Evolutionary conservation across 2,329 filamentous ascomycete genomes (phyloP), one percentile per base, ranked within the genome.

Genomic region (Cercospora berteroae): DNA sequence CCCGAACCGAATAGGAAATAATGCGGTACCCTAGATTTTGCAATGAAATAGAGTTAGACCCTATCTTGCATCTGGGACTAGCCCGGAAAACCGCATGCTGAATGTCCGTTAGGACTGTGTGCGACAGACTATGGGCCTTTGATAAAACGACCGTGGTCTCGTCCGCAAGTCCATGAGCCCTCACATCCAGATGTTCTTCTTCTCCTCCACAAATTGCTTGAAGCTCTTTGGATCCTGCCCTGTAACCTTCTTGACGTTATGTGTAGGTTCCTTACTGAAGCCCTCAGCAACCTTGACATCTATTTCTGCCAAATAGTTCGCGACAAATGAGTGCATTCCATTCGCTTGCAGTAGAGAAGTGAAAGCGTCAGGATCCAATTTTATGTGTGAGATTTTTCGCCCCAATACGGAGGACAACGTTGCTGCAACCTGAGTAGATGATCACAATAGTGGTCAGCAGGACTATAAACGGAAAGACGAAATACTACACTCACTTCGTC

Each of bases 401-500:
- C 63, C 67, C 12, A 71, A 52, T 5, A 69, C 61, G 52, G 65
- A 20, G 18, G 33, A 66, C 48, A 71, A 23, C 1, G 68, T 69
- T 4, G 31, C 25, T 12, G 67, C 69, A 12, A 69, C 63, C 69
- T 71, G 33, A 57, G 12, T 13, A 52, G 13, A 12, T 8, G 52
- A n/a, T 13, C 33, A 48, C 29, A 23, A 25, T 2, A 52, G 12
- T 25, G 6, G 29, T 39, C 16, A 42, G 20, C 13, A 13, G 13
- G 33, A 25, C 6, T 9, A 29, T 39, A 5, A 16, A 39, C 13
- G 33, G 33, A 3, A 16, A 39, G 13, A 39, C 33, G 2, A 13
- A 1, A n/a, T 16, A n/a, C 5, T 39, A 12, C 7, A 58, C 63
- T 65, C 16, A 71, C 69, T 10, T 80, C 72, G 62, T 77, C 76